A percentile compares a stretch with the other conserved stretches of the same genome.
These are phyloP conservation scores for Thermochaetoides dissita DNA, from an alignment of 2,329 filamentous ascomycete species.

Conservation along the genomic window DNA sequence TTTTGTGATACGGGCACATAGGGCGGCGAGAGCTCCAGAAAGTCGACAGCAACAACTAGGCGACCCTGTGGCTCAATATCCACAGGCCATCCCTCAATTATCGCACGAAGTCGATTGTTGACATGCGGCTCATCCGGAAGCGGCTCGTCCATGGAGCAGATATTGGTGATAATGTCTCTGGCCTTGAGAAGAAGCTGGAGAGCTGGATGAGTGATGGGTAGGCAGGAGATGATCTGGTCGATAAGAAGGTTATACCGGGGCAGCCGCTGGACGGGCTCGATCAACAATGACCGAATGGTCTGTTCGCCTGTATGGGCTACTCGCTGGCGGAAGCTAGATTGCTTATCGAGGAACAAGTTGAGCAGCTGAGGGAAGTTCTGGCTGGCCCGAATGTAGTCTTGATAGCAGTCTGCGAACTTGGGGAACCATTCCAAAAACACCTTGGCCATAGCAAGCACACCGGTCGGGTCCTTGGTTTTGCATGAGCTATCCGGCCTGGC, in stretches of 20 bases:
- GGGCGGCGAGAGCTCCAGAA: slow-evolving; percentile 61
- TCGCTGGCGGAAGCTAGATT: slow-evolving; percentile 68
- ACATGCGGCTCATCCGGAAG: slow-evolving; percentile 58
- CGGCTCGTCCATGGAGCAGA: slow-evolving; percentile 78
- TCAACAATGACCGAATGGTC: slow-evolving; percentile 75
- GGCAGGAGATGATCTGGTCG: slow-evolving; percentile 78
- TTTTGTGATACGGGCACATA: slow-evolving; percentile 34
- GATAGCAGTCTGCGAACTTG: slow-evolving; percentile 78
- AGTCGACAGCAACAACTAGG: slow-evolving; percentile 68
- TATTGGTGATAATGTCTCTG: slow-evolving; percentile 86
- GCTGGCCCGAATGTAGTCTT: slow-evolving; percentile 83
- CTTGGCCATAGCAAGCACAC: slow-evolving; percentile 63
- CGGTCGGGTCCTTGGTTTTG: slow-evolving; percentile 56
- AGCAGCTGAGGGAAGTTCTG: slow-evolving; percentile 74
- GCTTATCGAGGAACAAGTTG: slow-evolving; percentile 62
- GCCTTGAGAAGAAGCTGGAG: slow-evolving; percentile 73
- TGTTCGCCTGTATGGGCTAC: slow-evolving; percentile 81
- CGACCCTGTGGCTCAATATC: slow-evolving; percentile 62
- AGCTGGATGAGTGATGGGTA: slow-evolving; percentile 76
- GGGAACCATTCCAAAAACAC: slow-evolving; percentile 86
- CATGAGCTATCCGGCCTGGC: slow-evolving; percentile 30
- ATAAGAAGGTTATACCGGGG: slow-evolving; percentile 93
- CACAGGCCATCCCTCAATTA: slow-evolving; percentile 64
- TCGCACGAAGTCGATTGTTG: slow-evolving; percentile 57
- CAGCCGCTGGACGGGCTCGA: slow-evolving; percentile 88